phyloP scores from a whole-genome alignment of 768 basidiomycete genomes.

The Boletus reticulatus region DNA sequence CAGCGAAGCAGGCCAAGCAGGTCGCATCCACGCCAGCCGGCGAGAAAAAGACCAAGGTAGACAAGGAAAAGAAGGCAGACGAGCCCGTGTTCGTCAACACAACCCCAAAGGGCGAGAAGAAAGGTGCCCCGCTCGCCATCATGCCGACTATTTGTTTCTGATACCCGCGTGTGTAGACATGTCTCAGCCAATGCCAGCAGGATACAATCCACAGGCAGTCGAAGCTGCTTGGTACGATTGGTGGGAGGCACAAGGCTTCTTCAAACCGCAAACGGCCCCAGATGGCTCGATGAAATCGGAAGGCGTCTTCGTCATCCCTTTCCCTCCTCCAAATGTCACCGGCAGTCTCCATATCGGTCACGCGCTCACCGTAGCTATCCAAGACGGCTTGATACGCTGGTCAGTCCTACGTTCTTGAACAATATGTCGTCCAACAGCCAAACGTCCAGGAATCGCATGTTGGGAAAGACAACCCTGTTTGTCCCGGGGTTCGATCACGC shows the following conservation, averaged over 20 bases:
- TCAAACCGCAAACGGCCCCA: conserved; percentile 65
- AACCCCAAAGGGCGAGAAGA: conserved; percentile 90
- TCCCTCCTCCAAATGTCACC: conserved; percentile 96
- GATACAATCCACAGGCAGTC: conserved; percentile 93
- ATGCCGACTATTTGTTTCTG: not conserved
- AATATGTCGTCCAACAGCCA: not conserved
- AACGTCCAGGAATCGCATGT: conserved; percentile 83
- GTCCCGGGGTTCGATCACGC: conserved; percentile 98
- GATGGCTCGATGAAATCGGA: conserved; percentile 60
- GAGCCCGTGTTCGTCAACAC: conserved; percentile 81
- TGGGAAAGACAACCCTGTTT: conserved; percentile 86
- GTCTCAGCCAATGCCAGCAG: conserved; percentile 81
- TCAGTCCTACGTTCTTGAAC: conserved; percentile 31
- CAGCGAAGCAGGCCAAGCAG: conserved; percentile 56
- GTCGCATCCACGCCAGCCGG: conserved; percentile 37
- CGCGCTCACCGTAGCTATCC: conserved; percentile 86
- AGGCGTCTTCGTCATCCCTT: conserved; percentile 79
- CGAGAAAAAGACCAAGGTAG: conserved; percentile 73
- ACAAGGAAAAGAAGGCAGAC: conserved; percentile 71
- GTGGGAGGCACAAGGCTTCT: conserved; percentile 92
- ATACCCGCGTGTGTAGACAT: conserved; percentile 54
- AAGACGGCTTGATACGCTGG: conserved; percentile 90
- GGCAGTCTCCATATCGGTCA: conserved; percentile 96
- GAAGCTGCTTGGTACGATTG: conserved; percentile 98
- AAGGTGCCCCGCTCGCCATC: conserved; percentile 51